Evolutionary conservation across 176 grass and related monocot genomes (phyloP), one percentile per base, ranked within the genome.

Genomic region (Bothriochloa decipiens): DNA sequence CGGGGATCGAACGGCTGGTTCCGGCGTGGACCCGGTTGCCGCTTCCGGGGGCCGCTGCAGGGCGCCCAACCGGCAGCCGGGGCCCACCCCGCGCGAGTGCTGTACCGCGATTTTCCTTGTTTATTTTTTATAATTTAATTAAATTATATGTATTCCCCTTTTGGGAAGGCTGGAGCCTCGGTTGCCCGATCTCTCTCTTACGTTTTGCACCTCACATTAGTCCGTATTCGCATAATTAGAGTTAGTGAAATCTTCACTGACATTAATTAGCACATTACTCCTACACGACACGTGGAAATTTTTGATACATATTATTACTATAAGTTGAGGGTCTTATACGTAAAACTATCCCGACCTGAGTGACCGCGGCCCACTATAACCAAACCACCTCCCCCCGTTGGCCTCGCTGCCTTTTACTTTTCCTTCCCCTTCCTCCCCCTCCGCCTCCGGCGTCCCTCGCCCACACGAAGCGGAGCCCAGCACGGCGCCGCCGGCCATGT

Each of bases 1-100:
- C 41, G 0, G 25, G 6, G 23, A 92, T 91, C 93, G 33, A 22
- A 76, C 81, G 88, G 84, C 36, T 9, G 70, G 18, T 52, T 27
- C 20, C 32, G 29, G 40, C 74, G 47, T 27, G 71, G 85, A 52
- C 36, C 72, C 66, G 39, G 8, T 66, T 50, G 68, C 86, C 64
- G 66, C 5, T 12, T 47, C 65, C 40, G 27, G 65, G 83, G 83
- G 70, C 79, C 67, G 88, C 81, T 89, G 88, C 74, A 65, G 76
- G 81, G 72, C 50, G 50, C 36, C 81, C 86, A 87, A 91, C 88
- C 86, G 91, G 83, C 91, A 93, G 75, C 32, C 41, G 1, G 83
- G 83, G 67, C 57, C 88, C 91, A 76, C 79, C 79, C 26, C 53
- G 35, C 72, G 67, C 67, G 82, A 89, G 77, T 75, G 74, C 52